Conservation (phyloP, 2,329 filamentous ascomycete genomes). For the Xylariaceae sp. region DNA sequence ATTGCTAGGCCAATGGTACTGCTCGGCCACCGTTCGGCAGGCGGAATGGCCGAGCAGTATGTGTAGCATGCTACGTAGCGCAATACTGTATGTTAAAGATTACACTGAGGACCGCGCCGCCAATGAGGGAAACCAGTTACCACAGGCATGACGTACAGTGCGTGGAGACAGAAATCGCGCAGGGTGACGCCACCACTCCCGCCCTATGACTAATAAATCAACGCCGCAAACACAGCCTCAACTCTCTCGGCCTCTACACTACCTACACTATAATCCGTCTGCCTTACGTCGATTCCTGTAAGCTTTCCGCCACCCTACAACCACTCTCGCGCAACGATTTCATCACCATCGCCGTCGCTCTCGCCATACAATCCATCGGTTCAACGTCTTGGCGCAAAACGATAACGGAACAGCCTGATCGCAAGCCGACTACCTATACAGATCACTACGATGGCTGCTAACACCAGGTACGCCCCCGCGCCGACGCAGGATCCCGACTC, state of each 20-base stretch:
- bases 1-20: no score
- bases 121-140: no score
- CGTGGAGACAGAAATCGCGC: background rate
- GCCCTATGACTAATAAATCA: constrained; percentile 7
- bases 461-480: constrained; percentile 76
- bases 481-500: constrained; percentile 84
- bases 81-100: no score
- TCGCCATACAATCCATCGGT: background rate
- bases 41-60: no score
- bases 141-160: background rate
- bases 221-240: constrained; percentile 11
- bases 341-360: background rate
- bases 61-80: no score
- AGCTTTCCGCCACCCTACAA: constrained; percentile 2
- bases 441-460: constrained; percentile 60
- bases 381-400: background rate
- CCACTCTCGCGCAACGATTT: background rate
- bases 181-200: constrained; percentile 15
- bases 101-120: no score
- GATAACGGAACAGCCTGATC: background rate
- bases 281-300: background rate
- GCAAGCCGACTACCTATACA: constrained; percentile 1
- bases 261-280: background rate
- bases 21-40: no score
- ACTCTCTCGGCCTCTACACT: background rate